These are phyloP conservation scores for Yamadazyma friedrichii DNA, from an alignment of 1,139 yeast species.

Conservation along the genomic window DNA sequence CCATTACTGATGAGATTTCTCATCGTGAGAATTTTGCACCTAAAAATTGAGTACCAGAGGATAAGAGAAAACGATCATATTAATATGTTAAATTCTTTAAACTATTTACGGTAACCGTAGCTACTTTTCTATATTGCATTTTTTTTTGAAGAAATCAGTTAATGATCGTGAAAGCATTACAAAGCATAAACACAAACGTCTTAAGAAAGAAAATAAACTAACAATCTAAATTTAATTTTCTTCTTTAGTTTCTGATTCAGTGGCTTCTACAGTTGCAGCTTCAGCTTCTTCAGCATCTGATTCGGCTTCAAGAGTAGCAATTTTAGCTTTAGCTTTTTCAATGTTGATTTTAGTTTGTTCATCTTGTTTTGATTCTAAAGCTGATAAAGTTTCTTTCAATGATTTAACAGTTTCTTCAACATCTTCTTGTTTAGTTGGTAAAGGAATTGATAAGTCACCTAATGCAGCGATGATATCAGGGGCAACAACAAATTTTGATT, in stretches of 20 bases:
- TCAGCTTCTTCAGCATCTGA: slow-evolving; percentile 24
- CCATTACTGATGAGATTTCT: slow-evolving; percentile 16
- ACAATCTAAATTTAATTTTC: neutral
- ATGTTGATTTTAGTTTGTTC: slow-evolving; percentile 77
- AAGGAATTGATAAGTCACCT: slow-evolving; percentile 71
- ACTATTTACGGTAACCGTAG: neutral
- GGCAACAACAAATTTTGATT: slow-evolving; percentile 65
- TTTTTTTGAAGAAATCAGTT: too few species aligned
- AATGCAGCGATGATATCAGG: slow-evolving; percentile 78
- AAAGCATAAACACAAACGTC: too few species aligned
- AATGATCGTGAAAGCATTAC: too few species aligned
- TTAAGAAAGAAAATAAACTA: neutral
- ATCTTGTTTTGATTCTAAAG: slow-evolving; percentile 72
- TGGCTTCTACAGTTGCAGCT: neutral
- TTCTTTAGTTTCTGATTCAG: slow-evolving; percentile 1
- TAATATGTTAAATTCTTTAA: neutral
- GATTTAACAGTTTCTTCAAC: slow-evolving; percentile 63
- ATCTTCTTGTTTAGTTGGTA: slow-evolving; percentile 79
- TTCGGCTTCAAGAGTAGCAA: slow-evolving; percentile 57
- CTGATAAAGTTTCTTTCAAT: slow-evolving; percentile 72
- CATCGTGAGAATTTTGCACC: slow-evolving; percentile 4
- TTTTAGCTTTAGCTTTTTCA: slow-evolving; percentile 72
- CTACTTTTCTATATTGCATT: too few species aligned
- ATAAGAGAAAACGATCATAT: neutral
- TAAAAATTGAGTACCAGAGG: neutral